Conservation (phyloP, 2,329 filamentous ascomycete genomes). For the Colletotrichum destructivum region DNA sequence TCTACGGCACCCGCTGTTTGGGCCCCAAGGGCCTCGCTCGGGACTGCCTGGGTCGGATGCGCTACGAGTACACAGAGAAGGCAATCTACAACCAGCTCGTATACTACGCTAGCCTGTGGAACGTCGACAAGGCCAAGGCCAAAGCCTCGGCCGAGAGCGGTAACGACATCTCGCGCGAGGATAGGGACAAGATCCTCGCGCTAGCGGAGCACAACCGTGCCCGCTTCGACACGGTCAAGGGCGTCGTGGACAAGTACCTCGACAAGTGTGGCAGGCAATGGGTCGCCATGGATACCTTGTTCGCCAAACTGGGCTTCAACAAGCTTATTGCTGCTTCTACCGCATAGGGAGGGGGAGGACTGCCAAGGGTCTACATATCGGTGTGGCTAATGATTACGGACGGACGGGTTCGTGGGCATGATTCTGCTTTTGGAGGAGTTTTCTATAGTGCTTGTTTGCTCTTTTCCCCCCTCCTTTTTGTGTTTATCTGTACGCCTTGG, state of each 20-base stretch:
- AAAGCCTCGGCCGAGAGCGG: conserved; percentile 55
- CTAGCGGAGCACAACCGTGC: conserved; percentile 87
- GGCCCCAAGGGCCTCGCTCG: conserved; percentile 88
- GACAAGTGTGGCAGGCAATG: conserved; percentile 92
- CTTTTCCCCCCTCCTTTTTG: background rate
- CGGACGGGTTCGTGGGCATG: background rate
- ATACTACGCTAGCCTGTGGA: conserved; percentile 88
- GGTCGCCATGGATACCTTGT: conserved; percentile 94
- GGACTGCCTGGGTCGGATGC: conserved; percentile 90
- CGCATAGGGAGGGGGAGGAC: conserved; percentile 3
- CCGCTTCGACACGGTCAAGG: conserved; percentile 82
- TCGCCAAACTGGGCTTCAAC: conserved; percentile 76
- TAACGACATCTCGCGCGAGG: conserved; percentile 62
- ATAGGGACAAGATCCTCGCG: conserved; percentile 74
- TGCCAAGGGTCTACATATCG: background rate
- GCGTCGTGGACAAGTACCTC: conserved; percentile 85
- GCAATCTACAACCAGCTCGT: conserved; percentile 95
- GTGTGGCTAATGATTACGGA: conserved; percentile 19
- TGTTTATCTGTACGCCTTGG: background rate
- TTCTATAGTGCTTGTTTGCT: background rate
- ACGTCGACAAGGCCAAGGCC: conserved; percentile 84
- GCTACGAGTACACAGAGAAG: conserved; percentile 89
- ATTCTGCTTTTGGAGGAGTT: conserved; percentile 6
- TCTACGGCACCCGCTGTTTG: conserved; percentile 91
- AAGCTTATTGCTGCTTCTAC: conserved; percentile 44